These are phyloP conservation scores for Malus sieversii DNA, from an alignment of 306 rosid species.

Conservation along the genomic window DNA sequence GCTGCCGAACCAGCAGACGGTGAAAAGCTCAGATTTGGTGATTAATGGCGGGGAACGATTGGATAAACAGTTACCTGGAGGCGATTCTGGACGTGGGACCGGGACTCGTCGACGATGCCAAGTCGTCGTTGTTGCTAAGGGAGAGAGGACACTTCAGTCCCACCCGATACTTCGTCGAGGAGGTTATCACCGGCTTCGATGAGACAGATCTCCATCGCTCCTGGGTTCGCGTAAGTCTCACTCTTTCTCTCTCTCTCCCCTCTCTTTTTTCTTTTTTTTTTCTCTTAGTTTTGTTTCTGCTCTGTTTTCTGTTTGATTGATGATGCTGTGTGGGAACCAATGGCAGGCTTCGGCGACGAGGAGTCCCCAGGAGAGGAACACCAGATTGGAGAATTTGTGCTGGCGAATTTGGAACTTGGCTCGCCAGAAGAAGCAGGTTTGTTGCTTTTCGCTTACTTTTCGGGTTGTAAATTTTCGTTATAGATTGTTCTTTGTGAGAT, in stretches of 20 bases:
- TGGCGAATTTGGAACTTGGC: conserved; percentile 99
- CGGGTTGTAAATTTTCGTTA: neutral
- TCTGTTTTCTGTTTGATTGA: neutral
- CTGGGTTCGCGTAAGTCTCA: conserved; percentile 66
- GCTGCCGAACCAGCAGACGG: neutral
- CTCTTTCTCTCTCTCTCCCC: neutral
- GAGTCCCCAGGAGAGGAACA: conserved; percentile 96
- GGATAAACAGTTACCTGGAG: conserved; percentile 91
- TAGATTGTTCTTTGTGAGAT: neutral
- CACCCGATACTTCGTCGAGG: conserved; percentile 93
- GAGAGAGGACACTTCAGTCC: conserved; percentile 94
- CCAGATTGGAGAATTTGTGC: conserved; percentile 94
- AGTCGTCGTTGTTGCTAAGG: conserved; percentile 77
- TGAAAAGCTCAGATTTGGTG: neutral
- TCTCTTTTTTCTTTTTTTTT: neutral
- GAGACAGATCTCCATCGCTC: conserved; percentile 98
- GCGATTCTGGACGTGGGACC: conserved; percentile 96
- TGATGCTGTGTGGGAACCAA: neutral
- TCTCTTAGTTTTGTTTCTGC: neutral
- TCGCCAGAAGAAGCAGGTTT: conserved; percentile 95
- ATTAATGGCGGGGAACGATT: conserved; percentile 85
- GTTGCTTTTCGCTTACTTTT: neutral
- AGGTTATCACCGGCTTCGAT: conserved; percentile 87
- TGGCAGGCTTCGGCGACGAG: conserved; percentile 88
- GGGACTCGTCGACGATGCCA: conserved; percentile 67